Evolutionary conservation across 1,284 basidiomycete genomes (phyloP).

Genomic region (Xanthoconium separans): DNA sequence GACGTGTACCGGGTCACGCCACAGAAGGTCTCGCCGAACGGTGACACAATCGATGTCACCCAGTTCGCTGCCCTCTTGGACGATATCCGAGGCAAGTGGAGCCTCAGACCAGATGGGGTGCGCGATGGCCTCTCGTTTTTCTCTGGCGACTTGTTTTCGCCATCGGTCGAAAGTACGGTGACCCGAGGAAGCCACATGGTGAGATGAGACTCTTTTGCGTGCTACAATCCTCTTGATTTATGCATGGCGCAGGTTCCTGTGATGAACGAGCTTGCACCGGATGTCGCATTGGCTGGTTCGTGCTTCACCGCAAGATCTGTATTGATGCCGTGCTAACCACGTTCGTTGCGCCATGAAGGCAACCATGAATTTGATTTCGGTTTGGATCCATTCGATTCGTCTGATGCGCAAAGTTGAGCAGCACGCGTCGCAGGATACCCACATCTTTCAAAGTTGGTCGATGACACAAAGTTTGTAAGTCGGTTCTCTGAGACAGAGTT

Average conservation of each 20-base stretch:
- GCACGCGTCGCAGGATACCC: constrained; percentile 59
- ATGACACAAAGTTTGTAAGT: constrained; percentile 60
- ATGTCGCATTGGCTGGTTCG: constrained; percentile 65
- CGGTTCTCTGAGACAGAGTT: constrained; percentile 10
- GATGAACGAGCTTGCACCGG: constrained; percentile 70
- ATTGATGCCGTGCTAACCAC: constrained; percentile 1
- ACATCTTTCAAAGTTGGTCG: constrained; percentile 73
- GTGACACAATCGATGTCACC: constrained; percentile 71
- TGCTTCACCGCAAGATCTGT: neutral
- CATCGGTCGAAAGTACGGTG: constrained; percentile 83
- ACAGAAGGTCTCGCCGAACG: constrained; percentile 56
- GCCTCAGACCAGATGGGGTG: constrained; percentile 44
- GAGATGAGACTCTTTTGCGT: constrained; percentile 16
- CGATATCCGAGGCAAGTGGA: constrained; percentile 56
- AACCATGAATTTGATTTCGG: constrained; percentile 67
- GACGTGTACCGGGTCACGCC: constrained; percentile 76
- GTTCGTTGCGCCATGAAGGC: constrained; percentile 35
- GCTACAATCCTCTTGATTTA: neutral
- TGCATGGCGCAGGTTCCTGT: constrained; percentile 62
- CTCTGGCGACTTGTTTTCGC: constrained; percentile 87
- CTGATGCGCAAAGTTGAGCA: constrained; percentile 7
- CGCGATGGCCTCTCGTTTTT: constrained; percentile 81
- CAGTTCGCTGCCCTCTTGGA: constrained; percentile 69
- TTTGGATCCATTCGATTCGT: constrained; percentile 10
- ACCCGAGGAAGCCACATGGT: constrained; percentile 94